Evolutionary conservation across 495 filamentous ascomycete genomes (phyloP).

Genomic region (Clohesyomyces aquaticus): DNA sequence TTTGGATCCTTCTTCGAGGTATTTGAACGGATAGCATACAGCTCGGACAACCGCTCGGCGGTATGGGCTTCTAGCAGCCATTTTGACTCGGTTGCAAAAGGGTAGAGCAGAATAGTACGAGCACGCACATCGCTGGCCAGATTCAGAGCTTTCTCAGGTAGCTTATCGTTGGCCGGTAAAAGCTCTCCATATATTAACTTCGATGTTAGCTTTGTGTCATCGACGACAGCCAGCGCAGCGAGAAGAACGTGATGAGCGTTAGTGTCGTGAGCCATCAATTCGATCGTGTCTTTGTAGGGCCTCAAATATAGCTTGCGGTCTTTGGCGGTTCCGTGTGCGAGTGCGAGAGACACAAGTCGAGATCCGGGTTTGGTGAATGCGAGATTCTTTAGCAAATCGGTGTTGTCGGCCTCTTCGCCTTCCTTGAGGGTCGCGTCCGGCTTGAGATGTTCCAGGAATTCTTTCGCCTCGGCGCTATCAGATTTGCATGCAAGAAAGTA

Average conservation of each 20-base stretch:
- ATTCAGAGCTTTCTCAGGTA: conserved; percentile 62
- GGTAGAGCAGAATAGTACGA: conserved; percentile 79
- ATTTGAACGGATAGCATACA: conserved; percentile 57
- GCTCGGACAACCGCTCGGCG: conserved; percentile 51
- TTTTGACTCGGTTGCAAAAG: conserved; percentile 71
- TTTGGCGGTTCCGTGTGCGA: conserved; percentile 85
- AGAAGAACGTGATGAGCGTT: conserved; percentile 81
- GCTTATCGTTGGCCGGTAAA: conserved; percentile 56
- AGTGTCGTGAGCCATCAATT: conserved; percentile 76
- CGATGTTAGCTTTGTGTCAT: conserved; percentile 86
- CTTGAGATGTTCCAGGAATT: conserved; percentile 89
- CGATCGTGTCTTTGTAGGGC: conserved; percentile 81
- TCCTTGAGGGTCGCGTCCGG: conserved; percentile 59
- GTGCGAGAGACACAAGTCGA: conserved; percentile 73
- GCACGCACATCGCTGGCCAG: conserved; percentile 71
- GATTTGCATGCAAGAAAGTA: conserved; percentile 81
- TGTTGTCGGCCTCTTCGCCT: conserved; percentile 59
- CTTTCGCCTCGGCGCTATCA: conserved; percentile 75
- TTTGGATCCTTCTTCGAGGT: conserved; percentile 86
- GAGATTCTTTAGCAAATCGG: conserved; percentile 88
- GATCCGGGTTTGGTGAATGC: conserved; percentile 92
- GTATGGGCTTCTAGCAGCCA: conserved; percentile 60
- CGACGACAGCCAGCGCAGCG: conserved; percentile 83
- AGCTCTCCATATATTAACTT: conserved; percentile 86
- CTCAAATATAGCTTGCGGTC: conserved; percentile 88